Percentiles rank a stretch among this genome's conserved stretches.
Evolutionary conservation across 306 rosid genomes (phyloP).

Genomic region (Pterocarpus macrocarpus): DNA sequence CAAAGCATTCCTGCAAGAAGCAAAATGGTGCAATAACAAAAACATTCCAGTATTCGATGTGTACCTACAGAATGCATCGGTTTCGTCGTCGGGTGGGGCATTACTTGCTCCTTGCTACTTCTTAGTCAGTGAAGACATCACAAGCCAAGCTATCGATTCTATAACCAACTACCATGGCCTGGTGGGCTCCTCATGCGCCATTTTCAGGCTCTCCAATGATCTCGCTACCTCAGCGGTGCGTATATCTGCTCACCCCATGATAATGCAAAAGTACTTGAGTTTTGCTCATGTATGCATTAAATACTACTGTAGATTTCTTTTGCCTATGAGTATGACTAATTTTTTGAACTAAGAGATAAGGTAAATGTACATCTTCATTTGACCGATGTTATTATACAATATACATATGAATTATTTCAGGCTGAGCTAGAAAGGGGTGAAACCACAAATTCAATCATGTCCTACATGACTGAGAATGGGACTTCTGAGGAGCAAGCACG

Average conservation of each 20-base stretch:
- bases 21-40: constrained; percentile 48
- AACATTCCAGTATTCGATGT: constrained; percentile 40
- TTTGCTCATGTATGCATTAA: too few relatives aligned
- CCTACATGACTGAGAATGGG: constrained; percentile 36
- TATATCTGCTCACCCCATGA: too few relatives aligned
- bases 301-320: too few relatives aligned
- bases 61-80: constrained; percentile 52
- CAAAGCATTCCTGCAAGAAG: constrained; percentile 57
- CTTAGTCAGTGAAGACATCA: constrained; percentile 22
- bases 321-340: too few relatives aligned
- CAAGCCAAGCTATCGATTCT: constrained; percentile 34
- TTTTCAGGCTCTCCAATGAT: constrained; percentile 60
- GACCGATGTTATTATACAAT: too few relatives aligned
- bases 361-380: too few relatives aligned
- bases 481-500: constrained; percentile 45
- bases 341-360: too few relatives aligned
- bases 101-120: constrained; percentile 49
- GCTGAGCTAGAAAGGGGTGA: constrained; percentile 62
- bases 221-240: constrained; percentile 45
- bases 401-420: background rate
- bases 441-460: constrained; percentile 48
- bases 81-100: constrained; percentile 45
- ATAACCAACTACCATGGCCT: constrained; percentile 38
- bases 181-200: constrained; percentile 48
- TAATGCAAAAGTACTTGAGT: too few relatives aligned